Evolutionary conservation across 73 alveolate species (phyloP), one percentile per base, ranked within the genome.

Genomic region (Halteria grandinella): DNA sequence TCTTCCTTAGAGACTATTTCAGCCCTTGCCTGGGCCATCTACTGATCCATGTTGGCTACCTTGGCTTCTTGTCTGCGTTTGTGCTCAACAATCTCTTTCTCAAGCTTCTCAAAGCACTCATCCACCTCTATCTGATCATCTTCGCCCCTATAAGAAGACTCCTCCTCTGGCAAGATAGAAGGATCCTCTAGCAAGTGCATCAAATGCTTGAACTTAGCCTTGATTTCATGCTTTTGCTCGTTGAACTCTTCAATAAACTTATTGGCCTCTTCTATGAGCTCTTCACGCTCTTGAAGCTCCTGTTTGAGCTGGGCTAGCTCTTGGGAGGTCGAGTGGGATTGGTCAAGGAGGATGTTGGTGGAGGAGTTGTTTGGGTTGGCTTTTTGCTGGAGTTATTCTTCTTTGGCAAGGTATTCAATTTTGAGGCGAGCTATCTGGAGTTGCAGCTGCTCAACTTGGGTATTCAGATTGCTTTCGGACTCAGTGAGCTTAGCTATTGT

Each of bases 221-320:
- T 83, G 23, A 83, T 74, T n/a, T 44, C 55, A 58, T 83, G 92
- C 64, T 83, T 83, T 74, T 83, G 83, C 31, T 81, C 86, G 51
- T 83, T 83, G 28, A 73, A 83, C 37, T 83, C 82, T 34, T 83
- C 92, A 6, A 83, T 40, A 17, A 51, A 34, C 24, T 55, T 10
- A 40, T 83, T 83, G 34, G 73, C 60, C 45, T 83, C 92, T 18
- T 69, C 84, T 12, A 83, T 83, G 20, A 83, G 69, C 44, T 75
- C 75, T 20, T 73, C 57, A 14, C 47, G 23, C 4, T 28, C 25
- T 15, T 32, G 15, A 17, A 73, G 1, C 40, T 73, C 85, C 39
- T 36, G 10, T 2, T 73, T 75, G 20, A 17, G 1, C 11, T n/a
- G n/a, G n/a, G n/a, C n/a, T n/a, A n/a, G n/a, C n/a, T 47, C 57